phyloP scores from a whole-genome alignment of 139 green algal genomes.

The Picochlorum sp. region DNA sequence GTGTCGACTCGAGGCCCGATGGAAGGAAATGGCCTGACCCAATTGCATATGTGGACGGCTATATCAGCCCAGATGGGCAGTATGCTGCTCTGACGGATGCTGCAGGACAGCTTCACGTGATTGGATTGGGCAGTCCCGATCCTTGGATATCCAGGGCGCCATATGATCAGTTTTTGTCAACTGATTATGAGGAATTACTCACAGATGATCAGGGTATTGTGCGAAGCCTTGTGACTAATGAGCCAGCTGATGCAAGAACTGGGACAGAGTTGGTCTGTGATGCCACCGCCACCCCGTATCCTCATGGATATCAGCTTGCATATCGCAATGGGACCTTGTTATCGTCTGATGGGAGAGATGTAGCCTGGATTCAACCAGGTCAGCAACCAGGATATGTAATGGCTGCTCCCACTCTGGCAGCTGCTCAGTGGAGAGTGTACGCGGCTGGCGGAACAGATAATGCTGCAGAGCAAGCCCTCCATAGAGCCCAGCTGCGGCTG shows the following conservation, averaged over 20 bases:
- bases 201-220: constrained; percentile 33
- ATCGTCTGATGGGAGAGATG: neutral
- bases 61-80: constrained; percentile 46
- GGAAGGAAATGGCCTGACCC: constrained; percentile 41
- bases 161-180: constrained; percentile 72
- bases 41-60: constrained; percentile 59
- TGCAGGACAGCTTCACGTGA: constrained; percentile 62
- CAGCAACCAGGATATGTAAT: constrained; percentile 28
- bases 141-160: constrained; percentile 25
- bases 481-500: constrained; percentile 22
- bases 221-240: constrained; percentile 30
- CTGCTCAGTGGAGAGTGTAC: constrained; percentile 39
- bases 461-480: constrained; percentile 17
- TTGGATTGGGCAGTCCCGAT: constrained; percentile 13
- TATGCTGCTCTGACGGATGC: constrained; percentile 42
- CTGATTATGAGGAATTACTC: constrained; percentile 47
- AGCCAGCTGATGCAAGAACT: constrained; percentile 31
- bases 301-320: constrained; percentile 32
- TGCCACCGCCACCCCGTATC: constrained; percentile 38
- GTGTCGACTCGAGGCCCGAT: constrained; percentile 38
- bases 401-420: constrained; percentile 40
- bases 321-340: constrained; percentile 21
- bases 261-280: constrained; percentile 44
- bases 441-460: constrained; percentile 20
- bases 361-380: constrained; percentile 9